Base-by-base conservation (phyloP, 2,329 filamentous ascomycete species). In the Periconia digitata region DNA sequence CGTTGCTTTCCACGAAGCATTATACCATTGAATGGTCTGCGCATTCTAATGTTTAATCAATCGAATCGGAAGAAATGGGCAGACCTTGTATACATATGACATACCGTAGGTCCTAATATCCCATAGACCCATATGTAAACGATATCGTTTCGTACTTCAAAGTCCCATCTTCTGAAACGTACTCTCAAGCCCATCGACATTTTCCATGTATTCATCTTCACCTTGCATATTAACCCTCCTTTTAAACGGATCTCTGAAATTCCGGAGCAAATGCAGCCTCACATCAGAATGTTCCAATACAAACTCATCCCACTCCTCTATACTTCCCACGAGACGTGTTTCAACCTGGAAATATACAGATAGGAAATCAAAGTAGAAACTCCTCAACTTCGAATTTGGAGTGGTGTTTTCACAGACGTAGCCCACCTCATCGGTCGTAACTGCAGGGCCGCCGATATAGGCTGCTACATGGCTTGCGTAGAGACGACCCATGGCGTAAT, bases 271-370 rank as follows among this genome's bases (percentile, higher is more conserved):
- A 16, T 46, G 32, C 35, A 8, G 15, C 18, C 51, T 38, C 29
- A 51, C 12, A 37, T 51, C 47, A 23, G 46, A 8, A 20, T 52
- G 32, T 4, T 38, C 24, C 18, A 44, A 20, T 15, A 51, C 7
- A n/a, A 56, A 8, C 3, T 42, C 16, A 15, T 53, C 46, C 54
- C 54, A 57, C 17, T 53, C 51, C n/a, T 48, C 45, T 34, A 36
- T 16, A 7, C 40, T 52, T 23, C 51, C 51, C 6, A 24, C 22
- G 8, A 49, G 27, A 12, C 43, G 45, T 3, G 47, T 16, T 4
- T n/a, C 23, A 5, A 27, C 34, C 2, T 15, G 3, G 16, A 54
- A 47, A 18, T 42, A 18, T 24, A 23, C 36, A 12, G 39, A 35
- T 3, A 46, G 13, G 7, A 50, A 35, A 32, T 37, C 43, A n/a